phyloP scores from a whole-genome alignment of 768 basidiomycete species.

The Termitomyces heimii region DNA sequence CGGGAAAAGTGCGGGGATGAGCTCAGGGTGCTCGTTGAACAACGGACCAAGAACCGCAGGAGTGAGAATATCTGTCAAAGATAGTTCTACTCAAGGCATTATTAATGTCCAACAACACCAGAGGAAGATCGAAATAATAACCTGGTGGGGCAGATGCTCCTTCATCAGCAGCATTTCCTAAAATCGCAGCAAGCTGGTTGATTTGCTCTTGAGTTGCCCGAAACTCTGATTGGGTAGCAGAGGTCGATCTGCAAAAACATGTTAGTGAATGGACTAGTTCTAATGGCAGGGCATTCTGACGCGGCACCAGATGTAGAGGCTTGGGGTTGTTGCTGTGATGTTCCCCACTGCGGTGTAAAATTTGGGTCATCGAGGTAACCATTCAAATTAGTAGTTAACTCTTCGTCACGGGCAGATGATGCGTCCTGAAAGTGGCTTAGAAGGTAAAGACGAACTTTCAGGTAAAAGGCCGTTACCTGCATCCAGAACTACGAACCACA shows the following conservation, averaged over 20 bases:
- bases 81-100: constrained; percentile 39
- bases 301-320: constrained; percentile 39
- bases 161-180: constrained; percentile 36
- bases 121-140: constrained; percentile 6
- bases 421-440: constrained; percentile 46
- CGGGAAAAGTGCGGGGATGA: constrained; percentile 69
- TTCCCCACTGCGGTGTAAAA: constrained; percentile 53
- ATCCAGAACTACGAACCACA: constrained; percentile 65
- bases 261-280: not conserved
- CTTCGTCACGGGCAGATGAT: constrained; percentile 58
- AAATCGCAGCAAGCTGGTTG: constrained; percentile 50
- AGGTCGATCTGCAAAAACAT: not conserved
- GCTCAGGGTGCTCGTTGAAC: constrained; percentile 61
- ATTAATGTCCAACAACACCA: not conserved
- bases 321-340: constrained; percentile 28
- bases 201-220: constrained; percentile 61
- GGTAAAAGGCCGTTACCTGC: constrained; percentile 47
- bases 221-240: constrained; percentile 20
- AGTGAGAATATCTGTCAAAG: constrained; percentile 73
- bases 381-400: constrained; percentile 71
- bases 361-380: constrained; percentile 63
- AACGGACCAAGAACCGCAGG: constrained; percentile 67
- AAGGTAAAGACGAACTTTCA: not conserved
- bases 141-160: constrained; percentile 27
- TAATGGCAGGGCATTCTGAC: constrained; percentile 2